Base-by-base conservation (phyloP, 768 basidiomycete species). In the Leccinum sublutescens region DNA sequence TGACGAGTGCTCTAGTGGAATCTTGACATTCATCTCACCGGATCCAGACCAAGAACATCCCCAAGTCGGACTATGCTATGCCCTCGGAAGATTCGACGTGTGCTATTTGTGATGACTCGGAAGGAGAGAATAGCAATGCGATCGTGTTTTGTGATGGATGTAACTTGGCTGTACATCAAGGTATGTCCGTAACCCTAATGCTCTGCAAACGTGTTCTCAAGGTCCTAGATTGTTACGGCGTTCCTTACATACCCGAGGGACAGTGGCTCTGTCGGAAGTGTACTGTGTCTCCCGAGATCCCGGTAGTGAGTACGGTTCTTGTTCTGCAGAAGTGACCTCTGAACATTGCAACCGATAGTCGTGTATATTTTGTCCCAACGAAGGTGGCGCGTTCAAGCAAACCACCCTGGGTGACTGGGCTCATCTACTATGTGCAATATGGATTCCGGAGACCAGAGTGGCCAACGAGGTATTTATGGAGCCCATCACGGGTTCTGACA, bases 91-190 rank as follows among this genome's bases (percentile, higher is more conserved):
- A 99, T 70, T 94, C 93, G 11, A 93, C 91, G 0, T 99, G 97
- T 70, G 90, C 94, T 5, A 90, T 99, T 47, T 99, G 97, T 68
- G 97, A 99, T 69, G 97, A 99, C 68, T 92, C 94, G 2, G 97
- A 99, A 67, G 96, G 95, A 55, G 97, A 99, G 78, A 97, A 98
- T 69, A 94, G 91, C 59, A 99, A 98, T 72, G 97, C 95, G 7
- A 99, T 98, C 66, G 95, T 99, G 5, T 99, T 99, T 69, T 99
- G 97, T 71, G 97, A 99, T 71, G 97, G 96, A 0, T 99, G 97
- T 73, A 98, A 98, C 74, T 77, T 99, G 27, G 97, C 97, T 10
- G 97, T 99, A n/a, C 97, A 99, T 77, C 97, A 99, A 83, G 95
- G 95, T 91, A 60, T 55, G 82, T 64, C n/a, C 38, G 3, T 17